Evolutionary conservation across 2,329 filamentous ascomycete species (phyloP).

Genomic region (Colletotrichum eleusines): DNA sequence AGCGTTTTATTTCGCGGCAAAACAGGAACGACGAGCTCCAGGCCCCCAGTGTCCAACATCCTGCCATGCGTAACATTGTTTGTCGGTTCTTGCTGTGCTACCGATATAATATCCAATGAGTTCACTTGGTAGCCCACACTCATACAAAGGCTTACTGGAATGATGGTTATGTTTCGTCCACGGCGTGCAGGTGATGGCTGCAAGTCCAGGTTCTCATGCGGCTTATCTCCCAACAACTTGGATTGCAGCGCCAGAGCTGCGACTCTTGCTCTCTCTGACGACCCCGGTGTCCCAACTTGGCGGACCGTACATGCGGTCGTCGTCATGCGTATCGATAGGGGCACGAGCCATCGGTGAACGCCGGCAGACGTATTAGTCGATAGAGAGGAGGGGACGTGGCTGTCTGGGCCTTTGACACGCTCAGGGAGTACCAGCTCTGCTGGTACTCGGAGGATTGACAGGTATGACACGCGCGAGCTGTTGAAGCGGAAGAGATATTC

Average conservation of each 20-base stretch:
- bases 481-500: constrained; percentile 18
- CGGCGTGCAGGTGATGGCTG: neutral
- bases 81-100: constrained; percentile 24
- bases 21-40: constrained; percentile 4
- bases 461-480: neutral
- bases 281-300: constrained; percentile 5
- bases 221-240: constrained; percentile 2
- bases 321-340: constrained; percentile 1
- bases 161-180: constrained; percentile 15
- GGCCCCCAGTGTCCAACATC: constrained; percentile 7
- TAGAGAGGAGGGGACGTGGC: neutral
- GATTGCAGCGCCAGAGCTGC: constrained; percentile 11
- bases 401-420: neutral
- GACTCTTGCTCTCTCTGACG: constrained; percentile 21
- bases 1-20: neutral
- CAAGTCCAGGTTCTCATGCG: neutral
- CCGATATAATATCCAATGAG: constrained; percentile 17
- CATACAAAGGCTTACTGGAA: neutral
- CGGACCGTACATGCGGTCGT: neutral
- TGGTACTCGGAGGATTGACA: neutral
- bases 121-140: constrained; percentile 3
- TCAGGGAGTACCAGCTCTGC: constrained; percentile 11
- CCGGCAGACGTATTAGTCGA: neutral
- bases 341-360: constrained; percentile 14
- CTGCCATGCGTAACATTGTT: constrained; percentile 15